A percentile compares a stretch with the other conserved stretches of the same genome.
phyloP scores from a whole-genome alignment of 139 green algal genomes.

The Ettlia oleoabundans region DNA sequence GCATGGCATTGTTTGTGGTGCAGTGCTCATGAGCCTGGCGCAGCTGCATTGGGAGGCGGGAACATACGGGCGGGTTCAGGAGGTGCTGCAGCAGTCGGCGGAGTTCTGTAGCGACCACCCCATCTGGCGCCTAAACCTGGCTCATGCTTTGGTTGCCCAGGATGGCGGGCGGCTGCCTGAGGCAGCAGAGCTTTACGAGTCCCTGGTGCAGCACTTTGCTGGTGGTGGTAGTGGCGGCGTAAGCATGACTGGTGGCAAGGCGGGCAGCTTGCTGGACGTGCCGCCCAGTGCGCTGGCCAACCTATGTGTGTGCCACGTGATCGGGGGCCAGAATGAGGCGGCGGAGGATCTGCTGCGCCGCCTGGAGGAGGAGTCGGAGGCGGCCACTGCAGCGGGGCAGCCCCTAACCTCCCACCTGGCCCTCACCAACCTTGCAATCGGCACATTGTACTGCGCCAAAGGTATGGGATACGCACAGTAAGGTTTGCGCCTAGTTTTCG shows the following conservation, averaged over 20 bases:
- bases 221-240: not conserved
- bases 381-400: not conserved
- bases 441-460: conserved; percentile 93
- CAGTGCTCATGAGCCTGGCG: conserved; percentile 86
- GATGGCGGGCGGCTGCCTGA: conserved; percentile 38
- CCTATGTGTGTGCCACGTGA: conserved; percentile 93
- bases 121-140: conserved; percentile 89
- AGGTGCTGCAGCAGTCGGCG: conserved; percentile 76
- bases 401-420: conserved; percentile 69
- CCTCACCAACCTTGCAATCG: conserved; percentile 94
- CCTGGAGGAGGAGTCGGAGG: conserved; percentile 85
- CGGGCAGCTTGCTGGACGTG: conserved; percentile 68
- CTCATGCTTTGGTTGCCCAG: conserved; percentile 90
- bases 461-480: too few relatives aligned
- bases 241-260: not conserved
- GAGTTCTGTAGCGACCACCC: conserved; percentile 91
- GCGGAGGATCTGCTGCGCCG: conserved; percentile 90
- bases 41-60: conserved; percentile 86
- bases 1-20: not conserved
- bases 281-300: conserved; percentile 91
- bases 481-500: too few relatives aligned
- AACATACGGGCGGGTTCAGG: conserved; percentile 75
- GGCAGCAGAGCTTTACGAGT: conserved; percentile 44
- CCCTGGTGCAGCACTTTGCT: conserved; percentile 37
- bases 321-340: conserved; percentile 89